phyloP scores from a whole-genome alignment of 2,329 filamentous ascomycete species.

The Fusarium nematophilum region DNA sequence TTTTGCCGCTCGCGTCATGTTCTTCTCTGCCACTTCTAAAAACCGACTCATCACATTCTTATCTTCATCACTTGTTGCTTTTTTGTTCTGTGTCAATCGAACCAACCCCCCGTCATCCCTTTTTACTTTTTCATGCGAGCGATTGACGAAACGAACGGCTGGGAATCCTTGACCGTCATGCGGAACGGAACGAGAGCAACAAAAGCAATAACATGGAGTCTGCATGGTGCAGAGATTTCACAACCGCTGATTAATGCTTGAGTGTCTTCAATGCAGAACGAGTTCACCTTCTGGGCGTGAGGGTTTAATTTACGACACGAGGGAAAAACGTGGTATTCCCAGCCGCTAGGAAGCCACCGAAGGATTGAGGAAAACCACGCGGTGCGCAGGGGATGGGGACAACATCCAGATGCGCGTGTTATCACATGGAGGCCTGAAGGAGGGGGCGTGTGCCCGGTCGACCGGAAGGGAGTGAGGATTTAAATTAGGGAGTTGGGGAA shows the following conservation, averaged over 20 bases:
- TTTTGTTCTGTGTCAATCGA: too few relatives aligned
- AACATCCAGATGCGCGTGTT: not conserved
- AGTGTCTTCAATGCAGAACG: too few relatives aligned
- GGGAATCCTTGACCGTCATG: constrained; percentile 3
- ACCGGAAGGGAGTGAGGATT: constrained; percentile 8
- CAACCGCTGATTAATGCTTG: not conserved
- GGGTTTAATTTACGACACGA: constrained; percentile 1
- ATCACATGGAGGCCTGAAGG: not conserved
- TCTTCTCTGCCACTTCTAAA: not conserved
- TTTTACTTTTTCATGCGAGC: not conserved
- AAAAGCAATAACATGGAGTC: too few relatives aligned
- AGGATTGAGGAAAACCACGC: constrained; percentile 1
- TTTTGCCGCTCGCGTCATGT: not conserved
- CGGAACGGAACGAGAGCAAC: not conserved
- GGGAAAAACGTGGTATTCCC: constrained; percentile 1
- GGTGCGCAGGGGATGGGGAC: not conserved
- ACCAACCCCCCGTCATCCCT: too few relatives aligned
- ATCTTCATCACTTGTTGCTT: not conserved
- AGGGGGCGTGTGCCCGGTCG: constrained; percentile 10
- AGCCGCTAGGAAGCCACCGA: not conserved
- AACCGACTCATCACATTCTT: not conserved
- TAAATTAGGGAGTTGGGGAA: not conserved
- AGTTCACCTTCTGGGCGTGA: not conserved
- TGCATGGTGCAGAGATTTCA: constrained; percentile 1
- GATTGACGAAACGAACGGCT: not conserved